A percentile compares a stretch with the other conserved stretches of the same genome.
Conservation (phyloP, 768 basidiomycete species). For the Lactarius quietus region DNA sequence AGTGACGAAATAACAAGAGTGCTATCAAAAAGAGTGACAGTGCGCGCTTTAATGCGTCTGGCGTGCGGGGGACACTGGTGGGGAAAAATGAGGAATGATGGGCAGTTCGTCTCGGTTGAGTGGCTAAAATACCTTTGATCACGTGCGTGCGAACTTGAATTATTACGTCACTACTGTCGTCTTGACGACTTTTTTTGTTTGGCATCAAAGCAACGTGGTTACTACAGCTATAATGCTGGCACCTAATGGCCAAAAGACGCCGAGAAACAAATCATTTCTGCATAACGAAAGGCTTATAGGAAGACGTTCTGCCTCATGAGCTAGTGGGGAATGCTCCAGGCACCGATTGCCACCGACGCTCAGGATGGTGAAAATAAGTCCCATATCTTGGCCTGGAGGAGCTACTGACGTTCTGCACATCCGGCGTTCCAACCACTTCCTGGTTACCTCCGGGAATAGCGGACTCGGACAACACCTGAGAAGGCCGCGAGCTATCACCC, state of each 20-base stretch:
- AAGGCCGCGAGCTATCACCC: slow-evolving; percentile 13
- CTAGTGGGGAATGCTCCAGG: slow-evolving; percentile 53
- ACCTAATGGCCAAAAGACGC: not conserved
- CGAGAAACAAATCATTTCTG: not conserved
- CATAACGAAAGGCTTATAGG: not conserved
- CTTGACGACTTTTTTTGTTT: not conserved
- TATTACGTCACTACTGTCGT: not conserved
- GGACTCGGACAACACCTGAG: slow-evolving; percentile 42
- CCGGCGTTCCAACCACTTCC: slow-evolving; percentile 27
- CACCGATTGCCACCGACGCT: slow-evolving; percentile 53
- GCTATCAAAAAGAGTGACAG: slow-evolving; percentile 13
- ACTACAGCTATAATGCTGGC: not conserved
- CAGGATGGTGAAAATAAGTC: slow-evolving; percentile 87
- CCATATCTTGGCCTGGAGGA: slow-evolving; percentile 48
- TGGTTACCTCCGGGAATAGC: slow-evolving; percentile 25
- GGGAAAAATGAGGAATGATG: not conserved
- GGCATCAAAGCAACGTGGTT: too few species aligned
- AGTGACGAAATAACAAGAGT: not conserved
- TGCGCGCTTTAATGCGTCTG: not conserved
- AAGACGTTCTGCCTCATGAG: not conserved
- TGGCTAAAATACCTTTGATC: not conserved
- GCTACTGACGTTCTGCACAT: slow-evolving; percentile 24
- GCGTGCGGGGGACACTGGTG: not conserved
- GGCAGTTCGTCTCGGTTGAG: not conserved
- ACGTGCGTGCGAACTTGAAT: not conserved